Base-by-base conservation (phyloP, 495 filamentous ascomycete species). In the Tuber microsphaerosporum region DNA sequence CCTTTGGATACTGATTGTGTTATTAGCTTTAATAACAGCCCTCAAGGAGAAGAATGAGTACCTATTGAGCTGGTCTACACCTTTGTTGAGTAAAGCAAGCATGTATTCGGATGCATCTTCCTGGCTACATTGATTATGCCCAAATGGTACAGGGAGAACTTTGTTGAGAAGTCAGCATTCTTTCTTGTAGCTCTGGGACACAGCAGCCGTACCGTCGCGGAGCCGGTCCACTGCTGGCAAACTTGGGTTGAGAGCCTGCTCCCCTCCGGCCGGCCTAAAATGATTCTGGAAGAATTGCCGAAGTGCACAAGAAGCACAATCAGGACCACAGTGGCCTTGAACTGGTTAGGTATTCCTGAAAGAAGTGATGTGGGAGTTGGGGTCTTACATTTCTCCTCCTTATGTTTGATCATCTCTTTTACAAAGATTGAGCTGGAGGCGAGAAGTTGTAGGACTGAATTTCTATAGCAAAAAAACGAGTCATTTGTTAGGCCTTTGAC, bases 61-160 rank as follows among this genome's bases (percentile, higher is more conserved):
- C 71, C 76, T 56, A 6, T 34, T 82, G 70, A 82, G 74, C 42
- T 82, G 80, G 26, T 82, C 73, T 34, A 77, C 74, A 26, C 75
- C 70, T 9, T 51, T 71, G 31, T 76, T 71, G 20, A 82, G 56
- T 16, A 82, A 42, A 10, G 75, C 81, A n/a, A 75, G 77, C n/a
- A 82, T 48, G 70, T 82, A 82, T 68, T 82, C 81, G 12, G 71
- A 75, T 39, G 81, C 74, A 77, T 82, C 81, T 34, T 82, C 77
- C 48, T 80, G 77, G 12, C 69, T 41, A 31, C 3, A 7, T 65
- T 17, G 22, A 14, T 45, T 76, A 5, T 37, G 34, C n/a, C 56
- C 75, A 12, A 80, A 80, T 70, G 76, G 69, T 19, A 48, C 65
- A 37, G 75, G 73, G n/a, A 79, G 43, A 31, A 74, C 79, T 81